These are phyloP conservation scores for Kandelia obovata DNA, from an alignment of 345 rosid species.

Conservation along the genomic window DNA sequence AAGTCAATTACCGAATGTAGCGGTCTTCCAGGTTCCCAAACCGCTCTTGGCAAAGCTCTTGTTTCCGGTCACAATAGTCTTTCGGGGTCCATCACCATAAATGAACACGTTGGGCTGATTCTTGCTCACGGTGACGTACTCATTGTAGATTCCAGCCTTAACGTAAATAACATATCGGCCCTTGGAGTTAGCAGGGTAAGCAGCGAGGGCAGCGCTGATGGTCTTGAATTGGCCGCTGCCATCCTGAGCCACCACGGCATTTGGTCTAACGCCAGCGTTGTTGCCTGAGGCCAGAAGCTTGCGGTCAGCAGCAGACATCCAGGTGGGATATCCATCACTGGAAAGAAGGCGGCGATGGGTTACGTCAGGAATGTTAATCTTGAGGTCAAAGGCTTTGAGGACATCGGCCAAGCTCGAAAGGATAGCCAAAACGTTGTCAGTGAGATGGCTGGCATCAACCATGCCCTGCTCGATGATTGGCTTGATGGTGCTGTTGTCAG, in stretches of 20 bases:
- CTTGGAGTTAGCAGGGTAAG: slow-evolving; percentile 30
- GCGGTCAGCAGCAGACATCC: slow-evolving; percentile 61
- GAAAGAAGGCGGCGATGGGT: slow-evolving; percentile 42
- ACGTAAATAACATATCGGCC: slow-evolving; percentile 58
- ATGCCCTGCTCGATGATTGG: neutral
- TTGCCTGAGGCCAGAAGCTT: slow-evolving; percentile 44
- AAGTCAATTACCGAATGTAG: slow-evolving; percentile 38
- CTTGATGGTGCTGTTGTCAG: slow-evolving; percentile 1
- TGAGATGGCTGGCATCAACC: slow-evolving; percentile 8
- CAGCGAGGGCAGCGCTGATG: slow-evolving; percentile 47
- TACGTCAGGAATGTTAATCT: slow-evolving; percentile 27
- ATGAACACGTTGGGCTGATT: slow-evolving; percentile 50
- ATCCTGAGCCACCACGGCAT: slow-evolving; percentile 68
- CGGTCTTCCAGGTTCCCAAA: slow-evolving; percentile 47
- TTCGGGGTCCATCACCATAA: slow-evolving; percentile 72
- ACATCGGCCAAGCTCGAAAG: slow-evolving; percentile 27
- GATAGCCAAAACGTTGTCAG: slow-evolving; percentile 10
- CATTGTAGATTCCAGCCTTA: slow-evolving; percentile 60
- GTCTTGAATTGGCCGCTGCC: slow-evolving; percentile 68
- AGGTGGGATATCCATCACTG: slow-evolving; percentile 41
- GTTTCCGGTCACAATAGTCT: slow-evolving; percentile 53
- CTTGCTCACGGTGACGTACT: slow-evolving; percentile 41
- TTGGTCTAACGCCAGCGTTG: slow-evolving; percentile 34
- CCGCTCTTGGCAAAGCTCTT: slow-evolving; percentile 41
- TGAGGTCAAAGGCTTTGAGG: slow-evolving; percentile 22